A percentile compares a stretch with the other conserved stretches of the same genome.
These are phyloP conservation scores for Aquilaria yunnanensis DNA, from an alignment of 345 rosid species.

Conservation along the genomic window DNA sequence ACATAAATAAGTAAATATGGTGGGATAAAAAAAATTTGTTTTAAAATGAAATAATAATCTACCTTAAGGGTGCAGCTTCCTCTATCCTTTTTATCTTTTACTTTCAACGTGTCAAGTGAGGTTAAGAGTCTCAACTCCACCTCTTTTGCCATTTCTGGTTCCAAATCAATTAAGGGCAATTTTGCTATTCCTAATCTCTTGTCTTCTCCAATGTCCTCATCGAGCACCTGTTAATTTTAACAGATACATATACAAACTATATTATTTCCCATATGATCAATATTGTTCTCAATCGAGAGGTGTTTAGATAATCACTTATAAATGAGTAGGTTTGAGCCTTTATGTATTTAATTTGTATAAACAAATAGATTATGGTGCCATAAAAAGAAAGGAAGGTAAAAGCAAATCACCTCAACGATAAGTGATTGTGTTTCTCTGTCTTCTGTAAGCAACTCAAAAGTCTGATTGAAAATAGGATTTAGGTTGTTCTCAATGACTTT, in stretches of 20 bases:
- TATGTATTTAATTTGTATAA: not conserved
- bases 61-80: conserved; percentile 87
- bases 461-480: conserved; percentile 89
- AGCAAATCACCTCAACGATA: conserved; percentile 57
- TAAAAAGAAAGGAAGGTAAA: not conserved
- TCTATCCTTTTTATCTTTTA: conserved; percentile 96
- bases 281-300: not conserved
- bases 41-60: not conserved
- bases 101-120: conserved; percentile 85
- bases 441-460: conserved; percentile 84
- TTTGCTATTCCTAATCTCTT: conserved; percentile 79
- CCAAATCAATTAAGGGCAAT: conserved; percentile 55
- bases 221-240: conserved; percentile 55
- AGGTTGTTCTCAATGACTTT: conserved; percentile 78
- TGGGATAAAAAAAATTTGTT: not conserved
- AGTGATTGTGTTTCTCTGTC: conserved; percentile 96
- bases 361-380: not conserved
- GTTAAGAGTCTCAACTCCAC: conserved; percentile 64
- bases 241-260: no score
- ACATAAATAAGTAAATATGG: no score
- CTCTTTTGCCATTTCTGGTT: conserved; percentile 44
- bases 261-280: no score
- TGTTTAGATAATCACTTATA: no score
- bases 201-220: conserved; percentile 93
- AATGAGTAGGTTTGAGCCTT: no score